Evolutionary conservation across 768 basidiomycete genomes (phyloP).

Genomic region (Mycena vitilis): DNA sequence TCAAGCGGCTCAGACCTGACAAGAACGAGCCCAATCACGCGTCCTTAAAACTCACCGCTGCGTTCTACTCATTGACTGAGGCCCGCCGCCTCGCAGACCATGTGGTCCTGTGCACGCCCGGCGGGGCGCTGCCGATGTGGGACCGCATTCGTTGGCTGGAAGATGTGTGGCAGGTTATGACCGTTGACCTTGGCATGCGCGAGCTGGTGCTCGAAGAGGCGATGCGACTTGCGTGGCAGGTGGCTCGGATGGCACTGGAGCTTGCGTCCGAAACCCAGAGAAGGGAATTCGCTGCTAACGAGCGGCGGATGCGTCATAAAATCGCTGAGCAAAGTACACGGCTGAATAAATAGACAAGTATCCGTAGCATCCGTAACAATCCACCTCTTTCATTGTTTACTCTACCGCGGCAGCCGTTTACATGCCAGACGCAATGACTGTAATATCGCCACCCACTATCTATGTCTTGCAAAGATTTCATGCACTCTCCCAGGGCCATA

Average conservation of each 20-base stretch:
- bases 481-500: too few relatives aligned
- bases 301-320: too few relatives aligned
- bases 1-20: neutral
- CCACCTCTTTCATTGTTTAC: too few relatives aligned
- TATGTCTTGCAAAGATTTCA: too few relatives aligned
- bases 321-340: too few relatives aligned
- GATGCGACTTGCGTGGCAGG: conserved; percentile 62
- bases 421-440: too few relatives aligned
- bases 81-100: conserved; percentile 23
- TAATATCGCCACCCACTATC: too few relatives aligned
- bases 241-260: conserved; percentile 52
- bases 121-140: conserved; percentile 41
- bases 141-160: conserved; percentile 48
- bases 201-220: conserved; percentile 59
- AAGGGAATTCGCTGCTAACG: too few relatives aligned
- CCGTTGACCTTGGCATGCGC: conserved; percentile 54
- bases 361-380: too few relatives aligned
- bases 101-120: conserved; percentile 15
- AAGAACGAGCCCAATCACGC: neutral
- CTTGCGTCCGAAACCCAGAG: too few relatives aligned
- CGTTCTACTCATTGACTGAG: neutral
- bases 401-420: too few relatives aligned
- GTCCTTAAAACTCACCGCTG: neutral
- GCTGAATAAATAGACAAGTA: too few relatives aligned
- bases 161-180: conserved; percentile 59